Conservation (phyloP, 23 red algal species). For the Gracilaria gracilis region DNA sequence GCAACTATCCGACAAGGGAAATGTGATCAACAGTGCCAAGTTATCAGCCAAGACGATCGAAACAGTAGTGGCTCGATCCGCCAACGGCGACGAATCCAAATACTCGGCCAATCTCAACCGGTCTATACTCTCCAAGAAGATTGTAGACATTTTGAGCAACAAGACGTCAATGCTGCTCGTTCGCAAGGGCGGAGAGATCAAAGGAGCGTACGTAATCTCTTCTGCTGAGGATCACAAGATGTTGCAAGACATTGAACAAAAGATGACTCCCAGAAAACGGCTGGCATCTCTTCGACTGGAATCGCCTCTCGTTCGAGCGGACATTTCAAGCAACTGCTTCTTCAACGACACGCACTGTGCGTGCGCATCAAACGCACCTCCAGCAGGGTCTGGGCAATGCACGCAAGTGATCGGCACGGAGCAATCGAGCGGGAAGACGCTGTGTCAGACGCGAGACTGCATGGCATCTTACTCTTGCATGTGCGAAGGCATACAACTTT, state of each 20-base stretch:
- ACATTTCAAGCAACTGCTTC: constrained; percentile 40
- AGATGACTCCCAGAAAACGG: constrained; percentile 28
- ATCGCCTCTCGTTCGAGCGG: constrained; percentile 24
- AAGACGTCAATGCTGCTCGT: constrained; percentile 41
- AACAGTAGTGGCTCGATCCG: neutral
- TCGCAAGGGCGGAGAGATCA: constrained; percentile 25
- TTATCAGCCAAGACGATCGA: constrained; percentile 34
- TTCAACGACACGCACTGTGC: constrained; percentile 64
- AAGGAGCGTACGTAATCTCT: constrained; percentile 31
- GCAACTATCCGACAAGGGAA: constrained; percentile 35
- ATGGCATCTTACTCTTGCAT: constrained; percentile 32
- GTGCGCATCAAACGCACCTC: constrained; percentile 22
- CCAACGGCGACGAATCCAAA: neutral
- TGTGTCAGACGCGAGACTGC: constrained; percentile 55
- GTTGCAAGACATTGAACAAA: neutral
- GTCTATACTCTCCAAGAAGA: constrained; percentile 23
- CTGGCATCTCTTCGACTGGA: constrained; percentile 4
- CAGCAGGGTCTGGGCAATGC: constrained; percentile 21
- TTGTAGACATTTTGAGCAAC: constrained; percentile 35
- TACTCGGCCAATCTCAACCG: neutral
- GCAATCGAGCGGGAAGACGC: constrained; percentile 7
- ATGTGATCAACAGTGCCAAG: constrained; percentile 50
- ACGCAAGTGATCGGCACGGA: constrained; percentile 52
- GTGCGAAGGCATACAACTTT: constrained; percentile 32
- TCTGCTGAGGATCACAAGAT: constrained; percentile 11